Evolutionary conservation across 2,329 filamentous ascomycete genomes (phyloP), one percentile per base, ranked within the genome.

Genomic region (Alternaria triticina): DNA sequence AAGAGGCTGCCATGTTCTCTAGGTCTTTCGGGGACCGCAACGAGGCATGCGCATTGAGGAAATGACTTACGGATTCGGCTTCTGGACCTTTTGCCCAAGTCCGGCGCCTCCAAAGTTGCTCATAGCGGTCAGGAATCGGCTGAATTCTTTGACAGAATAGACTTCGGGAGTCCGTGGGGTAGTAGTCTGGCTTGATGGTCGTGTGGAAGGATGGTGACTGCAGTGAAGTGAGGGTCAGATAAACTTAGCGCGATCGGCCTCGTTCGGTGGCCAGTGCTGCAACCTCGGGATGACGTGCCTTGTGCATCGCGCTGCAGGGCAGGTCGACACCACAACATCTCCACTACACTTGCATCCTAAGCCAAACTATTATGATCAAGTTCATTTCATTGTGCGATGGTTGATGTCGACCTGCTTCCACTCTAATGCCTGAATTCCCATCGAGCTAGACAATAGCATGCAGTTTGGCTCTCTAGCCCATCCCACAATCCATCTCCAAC

Each of bases 81-180:
- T 93, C 62, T 85, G 82, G 77, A 86, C 85, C 69, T 87, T 83
- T 66, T 87, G 85, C 27, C 87, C 84, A 63, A 89, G 88, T 68
- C 91, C 91, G 27, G 91, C 91, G 67, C 87, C 86, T 70, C 91
- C 91, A 76, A 93, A 93, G 40, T 86, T 81, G 79, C 89, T 88
- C 86, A 88, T 88, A 17, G 3, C 62, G 59, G 36, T n/a, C 3
- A n/a, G 25, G 10, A 11, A n/a, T 36, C 2, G 15, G 7, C n/a
- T n/a, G 8, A n/a, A 6, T 33, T 6, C 12, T 12, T 13, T 6
- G 4, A 4, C 13, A 1, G 1, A 27, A 2, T 9, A 27, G 9
- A 1, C n/a, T 11, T 40, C 28, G 47, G 25, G 46, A 7, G 15
- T 33, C 20, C 20, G 36, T 25, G 13, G 23, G 1, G 27, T 36